Conservation (phyloP, 2,329 filamentous ascomycete genomes). For the Stenocarpella maydis region DNA sequence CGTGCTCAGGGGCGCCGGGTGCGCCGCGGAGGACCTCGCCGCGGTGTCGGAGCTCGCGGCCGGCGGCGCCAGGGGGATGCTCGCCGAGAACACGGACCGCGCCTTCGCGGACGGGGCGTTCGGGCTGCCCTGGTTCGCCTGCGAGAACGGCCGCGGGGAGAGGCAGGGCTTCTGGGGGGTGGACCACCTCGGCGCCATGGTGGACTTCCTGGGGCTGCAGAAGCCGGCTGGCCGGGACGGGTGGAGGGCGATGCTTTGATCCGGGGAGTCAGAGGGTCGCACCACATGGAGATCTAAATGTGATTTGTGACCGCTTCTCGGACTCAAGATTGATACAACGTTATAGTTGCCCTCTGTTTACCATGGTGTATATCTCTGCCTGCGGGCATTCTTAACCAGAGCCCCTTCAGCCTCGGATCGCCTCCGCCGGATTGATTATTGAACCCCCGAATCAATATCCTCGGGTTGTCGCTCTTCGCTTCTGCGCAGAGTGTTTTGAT, state of each 20-base stretch:
- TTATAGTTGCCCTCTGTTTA: too few species aligned
- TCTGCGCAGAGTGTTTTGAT: too few species aligned
- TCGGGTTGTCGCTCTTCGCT: too few species aligned
- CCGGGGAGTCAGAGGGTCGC: too few species aligned
- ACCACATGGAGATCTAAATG: too few species aligned
- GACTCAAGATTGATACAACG: too few species aligned
- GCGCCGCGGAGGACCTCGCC: constrained; percentile 41
- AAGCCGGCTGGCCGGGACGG: constrained; percentile 39
- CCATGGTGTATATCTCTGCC: too few species aligned
- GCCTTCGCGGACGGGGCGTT: constrained; percentile 49
- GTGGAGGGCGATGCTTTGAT: constrained; percentile 47
- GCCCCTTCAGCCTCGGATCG: too few species aligned
- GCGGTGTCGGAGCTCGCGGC: constrained; percentile 41
- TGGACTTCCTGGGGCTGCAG: constrained; percentile 46
- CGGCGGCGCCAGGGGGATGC: constrained; percentile 42
- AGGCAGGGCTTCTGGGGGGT: constrained; percentile 51
- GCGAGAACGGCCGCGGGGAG: constrained; percentile 44
- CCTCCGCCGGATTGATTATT: too few species aligned
- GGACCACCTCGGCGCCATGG: constrained; percentile 49
- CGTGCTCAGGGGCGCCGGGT: constrained; percentile 40
- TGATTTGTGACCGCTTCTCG: too few species aligned
- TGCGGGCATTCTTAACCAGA: too few species aligned
- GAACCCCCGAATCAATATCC: too few species aligned
- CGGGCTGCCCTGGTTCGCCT: constrained; percentile 50
- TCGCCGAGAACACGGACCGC: constrained; percentile 46